These are phyloP conservation scores for Pontederia crassipes DNA, from an alignment of 176 grass and related monocot species.

Conservation along the genomic window DNA sequence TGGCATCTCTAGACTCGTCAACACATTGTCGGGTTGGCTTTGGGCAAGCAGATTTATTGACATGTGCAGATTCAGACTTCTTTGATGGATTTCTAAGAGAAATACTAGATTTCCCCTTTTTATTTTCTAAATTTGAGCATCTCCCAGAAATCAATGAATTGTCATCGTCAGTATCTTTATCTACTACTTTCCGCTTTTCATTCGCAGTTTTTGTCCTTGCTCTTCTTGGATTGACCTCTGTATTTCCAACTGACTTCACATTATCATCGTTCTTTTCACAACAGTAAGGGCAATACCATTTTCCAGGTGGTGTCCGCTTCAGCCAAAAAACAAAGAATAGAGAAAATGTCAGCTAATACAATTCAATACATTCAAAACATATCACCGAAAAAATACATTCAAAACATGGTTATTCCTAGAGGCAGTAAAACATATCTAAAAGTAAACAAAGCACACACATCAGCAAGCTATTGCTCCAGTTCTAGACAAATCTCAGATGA, in stretches of 20 bases:
- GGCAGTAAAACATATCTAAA: too few relatives aligned
- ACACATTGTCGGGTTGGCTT: constrained; percentile 18
- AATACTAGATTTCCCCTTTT: constrained; percentile 29
- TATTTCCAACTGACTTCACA: constrained; percentile 41
- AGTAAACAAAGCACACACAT: too few relatives aligned
- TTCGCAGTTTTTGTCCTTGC: constrained; percentile 48
- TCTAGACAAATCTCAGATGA: too few relatives aligned
- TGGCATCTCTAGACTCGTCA: constrained; percentile 25
- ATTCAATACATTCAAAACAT: too few relatives aligned
- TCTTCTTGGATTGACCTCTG: constrained; percentile 43
- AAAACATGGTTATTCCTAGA: too few relatives aligned
- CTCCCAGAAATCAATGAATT: constrained; percentile 37
- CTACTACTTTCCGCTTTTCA: constrained; percentile 14
- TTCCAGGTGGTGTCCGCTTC: constrained; percentile 67
- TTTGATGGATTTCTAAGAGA: constrained; percentile 5
- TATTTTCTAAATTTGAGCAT: constrained; percentile 31
- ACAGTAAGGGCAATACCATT: constrained; percentile 77
- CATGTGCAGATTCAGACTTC: background rate
- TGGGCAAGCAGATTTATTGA: background rate
- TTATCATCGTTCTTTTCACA: constrained; percentile 40
- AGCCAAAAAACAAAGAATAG: constrained; percentile 18
- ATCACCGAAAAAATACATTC: too few relatives aligned
- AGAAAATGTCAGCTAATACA: background rate
- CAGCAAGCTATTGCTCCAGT: too few relatives aligned
- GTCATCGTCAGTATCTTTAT: constrained; percentile 19